Conservation (phyloP, 2,329 filamentous ascomycete genomes). For the Fusarium albidum region DNA sequence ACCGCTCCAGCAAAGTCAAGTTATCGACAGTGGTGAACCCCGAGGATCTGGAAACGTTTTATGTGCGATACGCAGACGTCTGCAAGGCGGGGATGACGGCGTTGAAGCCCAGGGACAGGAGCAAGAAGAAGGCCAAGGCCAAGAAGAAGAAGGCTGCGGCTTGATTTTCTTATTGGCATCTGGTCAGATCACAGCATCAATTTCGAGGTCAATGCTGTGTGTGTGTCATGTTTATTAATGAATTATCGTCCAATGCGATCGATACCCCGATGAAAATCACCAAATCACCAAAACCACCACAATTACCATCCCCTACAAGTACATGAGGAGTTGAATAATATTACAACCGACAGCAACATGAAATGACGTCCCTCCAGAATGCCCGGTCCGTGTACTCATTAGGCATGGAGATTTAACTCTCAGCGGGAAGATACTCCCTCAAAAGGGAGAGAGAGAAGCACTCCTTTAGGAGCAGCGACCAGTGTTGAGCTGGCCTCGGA, state of each 20-base stretch:
- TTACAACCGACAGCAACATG: background rate
- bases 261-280: too few species aligned
- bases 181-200: background rate
- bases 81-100: slow-evolving; percentile 90
- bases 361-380: background rate
- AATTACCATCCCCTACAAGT: slow-evolving; percentile 5
- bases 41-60: slow-evolving; percentile 81
- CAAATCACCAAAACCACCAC: slow-evolving; percentile 13
- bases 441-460: background rate
- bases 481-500: slow-evolving; percentile 56
- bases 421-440: too few species aligned
- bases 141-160: slow-evolving; percentile 68
- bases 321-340: slow-evolving; percentile 4
- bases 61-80: slow-evolving; percentile 83
- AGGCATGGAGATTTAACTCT: background rate
- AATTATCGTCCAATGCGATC: slow-evolving; percentile 26
- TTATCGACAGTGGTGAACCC: slow-evolving; percentile 84
- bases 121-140: slow-evolving; percentile 83
- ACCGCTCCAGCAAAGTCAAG: slow-evolving; percentile 70
- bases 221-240: slow-evolving; percentile 28
- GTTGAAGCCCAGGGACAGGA: slow-evolving; percentile 92
- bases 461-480: slow-evolving; percentile 26
- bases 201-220: background rate
- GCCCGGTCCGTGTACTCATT: background rate
- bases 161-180: slow-evolving; percentile 7